Evolutionary conservation across 2,329 filamentous ascomycete species (phyloP).

Genomic region (Penicillium sp.): DNA sequence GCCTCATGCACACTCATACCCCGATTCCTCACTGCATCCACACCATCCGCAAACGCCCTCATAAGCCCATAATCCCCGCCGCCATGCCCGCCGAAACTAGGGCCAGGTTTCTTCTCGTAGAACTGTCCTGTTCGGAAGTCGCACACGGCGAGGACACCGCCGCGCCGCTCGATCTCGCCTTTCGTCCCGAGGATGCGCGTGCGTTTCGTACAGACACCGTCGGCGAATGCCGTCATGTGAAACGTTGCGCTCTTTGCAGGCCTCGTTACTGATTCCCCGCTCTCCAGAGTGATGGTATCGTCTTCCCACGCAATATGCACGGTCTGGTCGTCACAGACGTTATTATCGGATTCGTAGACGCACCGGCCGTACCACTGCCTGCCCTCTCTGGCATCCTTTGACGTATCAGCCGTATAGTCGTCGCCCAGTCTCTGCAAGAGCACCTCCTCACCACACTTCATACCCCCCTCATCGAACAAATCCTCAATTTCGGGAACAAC

Average conservation of each 20-base stretch:
- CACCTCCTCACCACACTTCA: constrained; percentile 52
- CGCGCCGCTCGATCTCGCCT: constrained; percentile 88
- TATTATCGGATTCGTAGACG: constrained; percentile 90
- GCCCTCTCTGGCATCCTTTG: constrained; percentile 56
- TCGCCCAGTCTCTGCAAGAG: constrained; percentile 56
- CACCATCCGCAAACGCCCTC: constrained; percentile 80
- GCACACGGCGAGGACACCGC: constrained; percentile 73
- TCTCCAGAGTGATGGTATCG: not conserved
- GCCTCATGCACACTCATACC: constrained; percentile 70
- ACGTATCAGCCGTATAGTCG: constrained; percentile 60
- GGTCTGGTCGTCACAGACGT: constrained; percentile 90
- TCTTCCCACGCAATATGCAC: constrained; percentile 81
- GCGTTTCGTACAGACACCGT: constrained; percentile 83
- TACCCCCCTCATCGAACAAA: constrained; percentile 47
- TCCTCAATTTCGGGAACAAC: constrained; percentile 94
- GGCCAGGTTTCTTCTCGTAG: constrained; percentile 52
- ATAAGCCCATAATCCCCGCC: constrained; percentile 82
- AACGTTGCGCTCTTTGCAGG: constrained; percentile 84
- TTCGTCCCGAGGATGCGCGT: constrained; percentile 83
- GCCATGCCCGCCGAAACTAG: constrained; percentile 71
- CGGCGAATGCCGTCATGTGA: constrained; percentile 92
- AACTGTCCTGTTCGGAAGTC: constrained; percentile 62
- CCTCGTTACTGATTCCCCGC: constrained; percentile 40
- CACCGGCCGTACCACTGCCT: constrained; percentile 86
- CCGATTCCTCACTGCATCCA: constrained; percentile 76